Conservation (phyloP, 257 asterid genomes). For the Rhazya stricta region DNA sequence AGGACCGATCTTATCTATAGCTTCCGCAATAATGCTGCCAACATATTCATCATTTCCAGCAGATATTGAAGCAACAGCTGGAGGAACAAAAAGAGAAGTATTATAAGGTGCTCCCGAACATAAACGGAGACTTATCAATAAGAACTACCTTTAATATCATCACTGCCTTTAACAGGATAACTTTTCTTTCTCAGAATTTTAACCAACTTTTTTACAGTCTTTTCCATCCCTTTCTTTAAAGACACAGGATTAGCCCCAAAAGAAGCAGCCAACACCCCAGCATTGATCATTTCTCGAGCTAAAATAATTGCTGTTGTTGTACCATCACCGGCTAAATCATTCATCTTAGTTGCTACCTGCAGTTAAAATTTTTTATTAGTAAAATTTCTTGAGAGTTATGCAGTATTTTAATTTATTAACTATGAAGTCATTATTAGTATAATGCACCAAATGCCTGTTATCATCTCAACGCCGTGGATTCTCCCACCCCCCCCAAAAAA, state of each 20-base stretch:
- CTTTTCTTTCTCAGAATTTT: conserved; percentile 53
- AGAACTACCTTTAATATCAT: conserved; percentile 64
- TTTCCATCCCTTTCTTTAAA: conserved; percentile 81
- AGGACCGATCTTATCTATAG: conserved; percentile 82
- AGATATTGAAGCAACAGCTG: conserved; percentile 93
- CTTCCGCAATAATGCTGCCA: conserved; percentile 78
- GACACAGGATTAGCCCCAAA: conserved; percentile 88
- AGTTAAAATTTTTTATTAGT: not conserved
- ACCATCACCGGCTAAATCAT: conserved; percentile 86
- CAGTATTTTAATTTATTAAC: not conserved
- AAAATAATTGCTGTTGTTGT: conserved; percentile 88
- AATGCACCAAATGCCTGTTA: not conserved
- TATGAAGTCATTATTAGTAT: not conserved
- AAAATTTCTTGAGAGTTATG: not conserved
- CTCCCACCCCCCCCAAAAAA: not conserved
- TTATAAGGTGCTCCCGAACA: not conserved
- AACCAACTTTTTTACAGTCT: conserved; percentile 57
- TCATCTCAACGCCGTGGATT: not conserved
- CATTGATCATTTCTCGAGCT: conserved; percentile 84
- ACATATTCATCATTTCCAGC: conserved; percentile 88
- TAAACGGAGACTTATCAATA: not conserved
- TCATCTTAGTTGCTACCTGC: conserved; percentile 84
- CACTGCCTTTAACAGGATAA: conserved; percentile 53
- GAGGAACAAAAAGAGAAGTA: conserved; percentile 17
- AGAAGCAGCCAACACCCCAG: conserved; percentile 70